Conservation (phyloP, 2,329 filamentous ascomycete species). For the Diplodia sapinea region DNA sequence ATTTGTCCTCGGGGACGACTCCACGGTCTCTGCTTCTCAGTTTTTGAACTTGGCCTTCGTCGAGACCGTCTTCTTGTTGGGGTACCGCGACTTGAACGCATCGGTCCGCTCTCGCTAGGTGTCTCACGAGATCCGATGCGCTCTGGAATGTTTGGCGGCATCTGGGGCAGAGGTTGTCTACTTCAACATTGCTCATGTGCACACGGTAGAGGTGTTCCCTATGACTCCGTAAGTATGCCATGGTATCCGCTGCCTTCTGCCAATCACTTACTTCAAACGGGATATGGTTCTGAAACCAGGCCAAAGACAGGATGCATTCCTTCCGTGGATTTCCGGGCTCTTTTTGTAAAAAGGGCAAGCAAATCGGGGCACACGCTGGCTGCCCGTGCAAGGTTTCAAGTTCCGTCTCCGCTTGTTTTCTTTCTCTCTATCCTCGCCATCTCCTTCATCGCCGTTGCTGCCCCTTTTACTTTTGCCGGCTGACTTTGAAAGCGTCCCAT, state of each 20-base stretch:
- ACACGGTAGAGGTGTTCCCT: background rate
- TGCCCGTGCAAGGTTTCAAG: background rate
- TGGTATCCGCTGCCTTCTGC: background rate
- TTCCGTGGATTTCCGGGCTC: background rate
- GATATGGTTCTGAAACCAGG: background rate
- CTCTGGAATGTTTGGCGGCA: background rate
- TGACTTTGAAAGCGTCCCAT: background rate
- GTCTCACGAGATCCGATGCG: background rate
- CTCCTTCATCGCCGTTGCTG: background rate
- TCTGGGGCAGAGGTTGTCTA: background rate
- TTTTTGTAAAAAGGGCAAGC: background rate
- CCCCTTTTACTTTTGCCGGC: background rate
- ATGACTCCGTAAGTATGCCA: background rate
- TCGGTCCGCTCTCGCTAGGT: background rate
- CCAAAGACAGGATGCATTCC: background rate
- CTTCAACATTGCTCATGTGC: background rate
- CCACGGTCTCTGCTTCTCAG: background rate
- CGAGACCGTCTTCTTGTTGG: background rate
- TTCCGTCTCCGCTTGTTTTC: background rate
- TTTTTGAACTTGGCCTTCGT: background rate
- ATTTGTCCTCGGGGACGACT: background rate
- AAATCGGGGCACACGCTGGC: background rate
- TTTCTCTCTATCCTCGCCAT: background rate
- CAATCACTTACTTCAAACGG: background rate
- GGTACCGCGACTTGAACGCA: background rate